Conservation (phyloP, 2,329 filamentous ascomycete species). For the Pseudocercospora crystallina region DNA sequence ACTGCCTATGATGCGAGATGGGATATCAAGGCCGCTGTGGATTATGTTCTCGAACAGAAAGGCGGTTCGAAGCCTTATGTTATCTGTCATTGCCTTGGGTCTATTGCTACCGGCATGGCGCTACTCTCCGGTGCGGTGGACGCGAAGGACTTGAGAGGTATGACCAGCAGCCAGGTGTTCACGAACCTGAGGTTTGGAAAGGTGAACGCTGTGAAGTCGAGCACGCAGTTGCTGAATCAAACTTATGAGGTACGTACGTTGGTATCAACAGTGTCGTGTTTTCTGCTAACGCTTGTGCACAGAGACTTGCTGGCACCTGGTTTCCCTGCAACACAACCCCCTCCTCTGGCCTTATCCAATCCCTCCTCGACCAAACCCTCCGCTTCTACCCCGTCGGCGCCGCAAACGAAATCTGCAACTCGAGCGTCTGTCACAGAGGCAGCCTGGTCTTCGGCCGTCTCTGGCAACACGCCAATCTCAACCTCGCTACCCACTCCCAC, state of each 20-base stretch:
- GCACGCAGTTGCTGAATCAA: constrained; percentile 38
- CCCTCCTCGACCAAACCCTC: constrained; percentile 31
- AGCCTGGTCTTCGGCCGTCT: constrained; percentile 59
- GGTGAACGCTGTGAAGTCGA: neutral
- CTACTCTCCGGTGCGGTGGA: constrained; percentile 39
- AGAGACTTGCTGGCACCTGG: constrained; percentile 53
- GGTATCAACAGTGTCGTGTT: no score
- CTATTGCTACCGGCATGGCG: constrained; percentile 61
- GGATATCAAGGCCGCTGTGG: constrained; percentile 58
- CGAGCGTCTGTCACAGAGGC: constrained; percentile 60
- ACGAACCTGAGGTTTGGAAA: neutral
- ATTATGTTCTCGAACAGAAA: constrained; percentile 23
- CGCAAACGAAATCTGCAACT: constrained; percentile 60
- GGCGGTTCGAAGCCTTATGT: constrained; percentile 49
- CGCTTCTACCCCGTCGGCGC: constrained; percentile 57
- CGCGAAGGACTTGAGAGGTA: neutral
- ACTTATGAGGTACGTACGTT: no score
- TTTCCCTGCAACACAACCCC: constrained; percentile 51
- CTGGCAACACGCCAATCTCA: constrained; percentile 66
- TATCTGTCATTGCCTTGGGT: constrained; percentile 64
- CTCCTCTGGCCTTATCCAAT: constrained; percentile 51
- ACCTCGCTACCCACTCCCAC: constrained; percentile 63
- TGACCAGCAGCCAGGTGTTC: neutral
- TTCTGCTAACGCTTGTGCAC: no score
- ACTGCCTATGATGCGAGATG: constrained; percentile 62